Percentiles rank a stretch among this genome's conserved stretches.
These are phyloP conservation scores for Trametes versicolor DNA, from an alignment of 1,284 basidiomycete species.

Conservation along the genomic window DNA sequence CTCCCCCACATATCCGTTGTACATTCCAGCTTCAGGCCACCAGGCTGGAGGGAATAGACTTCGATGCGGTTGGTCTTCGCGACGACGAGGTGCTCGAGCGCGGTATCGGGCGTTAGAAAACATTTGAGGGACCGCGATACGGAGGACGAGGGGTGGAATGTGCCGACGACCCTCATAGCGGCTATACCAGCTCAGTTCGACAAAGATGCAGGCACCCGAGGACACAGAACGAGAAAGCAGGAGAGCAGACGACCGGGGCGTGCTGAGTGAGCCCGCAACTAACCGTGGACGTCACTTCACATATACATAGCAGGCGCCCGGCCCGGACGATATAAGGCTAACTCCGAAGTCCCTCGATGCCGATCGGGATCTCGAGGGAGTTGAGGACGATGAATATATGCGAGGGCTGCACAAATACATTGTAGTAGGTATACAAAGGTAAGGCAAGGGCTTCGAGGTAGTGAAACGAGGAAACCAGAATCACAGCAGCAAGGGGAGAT, in stretches of 20 bases:
- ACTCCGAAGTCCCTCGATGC: neutral
- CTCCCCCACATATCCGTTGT: constrained; percentile 72
- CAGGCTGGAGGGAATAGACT: constrained; percentile 66
- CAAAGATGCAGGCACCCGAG: neutral
- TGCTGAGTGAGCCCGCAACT: constrained; percentile 1
- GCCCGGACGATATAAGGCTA: constrained; percentile 11
- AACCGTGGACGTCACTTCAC: constrained; percentile 13
- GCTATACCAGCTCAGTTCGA: neutral
- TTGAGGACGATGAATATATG: neutral
- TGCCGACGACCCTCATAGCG: constrained; percentile 73
- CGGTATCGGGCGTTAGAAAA: constrained; percentile 50
- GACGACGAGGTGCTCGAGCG: constrained; percentile 69
- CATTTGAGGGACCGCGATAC: constrained; percentile 72
- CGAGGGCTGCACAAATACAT: neutral
- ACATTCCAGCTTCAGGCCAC: constrained; percentile 67
- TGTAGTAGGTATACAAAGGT: neutral
- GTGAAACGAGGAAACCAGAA: neutral
- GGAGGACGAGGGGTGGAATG: constrained; percentile 74
- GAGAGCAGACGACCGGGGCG: neutral
- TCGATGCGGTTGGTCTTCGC: constrained; percentile 72
- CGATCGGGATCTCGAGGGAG: neutral
- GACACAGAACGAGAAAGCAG: neutral
- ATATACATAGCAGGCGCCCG: neutral
- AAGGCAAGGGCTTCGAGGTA: neutral
- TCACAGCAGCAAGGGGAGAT: neutral